A percentile compares a stretch with the other conserved stretches of the same genome.
Evolutionary conservation across 2,329 filamentous ascomycete species (phyloP).

Genomic region (Penicillium occitanis): DNA sequence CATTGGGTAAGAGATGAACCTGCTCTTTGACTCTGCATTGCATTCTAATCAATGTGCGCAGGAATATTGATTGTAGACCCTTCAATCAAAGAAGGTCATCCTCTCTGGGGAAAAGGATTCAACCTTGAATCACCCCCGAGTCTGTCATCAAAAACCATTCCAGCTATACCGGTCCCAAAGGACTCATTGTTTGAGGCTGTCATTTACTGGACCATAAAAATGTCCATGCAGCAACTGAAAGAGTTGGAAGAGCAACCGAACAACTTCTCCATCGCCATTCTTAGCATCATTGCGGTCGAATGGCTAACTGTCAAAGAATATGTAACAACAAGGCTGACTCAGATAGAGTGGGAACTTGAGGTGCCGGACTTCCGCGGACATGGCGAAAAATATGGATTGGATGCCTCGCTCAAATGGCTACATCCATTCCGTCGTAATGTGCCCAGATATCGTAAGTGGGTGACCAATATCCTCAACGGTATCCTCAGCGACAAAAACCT

Average conservation of each 20-base stretch:
- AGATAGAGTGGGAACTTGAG: constrained; percentile 10
- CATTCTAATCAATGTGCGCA: not conserved
- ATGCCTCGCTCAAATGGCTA: constrained; percentile 8
- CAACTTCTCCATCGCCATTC: constrained; percentile 1
- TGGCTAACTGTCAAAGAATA: constrained; percentile 8
- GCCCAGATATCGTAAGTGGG: constrained; percentile 9
- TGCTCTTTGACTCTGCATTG: not conserved
- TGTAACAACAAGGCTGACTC: constrained; percentile 4
- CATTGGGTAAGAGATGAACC: not conserved
- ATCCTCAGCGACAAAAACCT: constrained; percentile 4
- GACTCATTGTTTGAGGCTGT: constrained; percentile 5
- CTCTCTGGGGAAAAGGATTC: constrained; percentile 4
- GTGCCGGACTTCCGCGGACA: not conserved
- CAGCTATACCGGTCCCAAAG: not conserved
- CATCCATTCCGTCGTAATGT: constrained; percentile 12
- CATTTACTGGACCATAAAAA: constrained; percentile 4
- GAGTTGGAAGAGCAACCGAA: not conserved
- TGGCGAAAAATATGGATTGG: constrained; percentile 1
- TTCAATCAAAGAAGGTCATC: constrained; percentile 6
- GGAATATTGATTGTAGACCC: constrained; percentile 9
- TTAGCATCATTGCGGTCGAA: constrained; percentile 7
- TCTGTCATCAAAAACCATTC: not conserved
- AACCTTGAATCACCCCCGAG: constrained; percentile 2
- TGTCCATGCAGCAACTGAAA: not conserved
- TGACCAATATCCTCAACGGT: not conserved